These are phyloP conservation scores for Rhodamnia argentea DNA, from an alignment of 345 rosid genomes.

Conservation along the genomic window DNA sequence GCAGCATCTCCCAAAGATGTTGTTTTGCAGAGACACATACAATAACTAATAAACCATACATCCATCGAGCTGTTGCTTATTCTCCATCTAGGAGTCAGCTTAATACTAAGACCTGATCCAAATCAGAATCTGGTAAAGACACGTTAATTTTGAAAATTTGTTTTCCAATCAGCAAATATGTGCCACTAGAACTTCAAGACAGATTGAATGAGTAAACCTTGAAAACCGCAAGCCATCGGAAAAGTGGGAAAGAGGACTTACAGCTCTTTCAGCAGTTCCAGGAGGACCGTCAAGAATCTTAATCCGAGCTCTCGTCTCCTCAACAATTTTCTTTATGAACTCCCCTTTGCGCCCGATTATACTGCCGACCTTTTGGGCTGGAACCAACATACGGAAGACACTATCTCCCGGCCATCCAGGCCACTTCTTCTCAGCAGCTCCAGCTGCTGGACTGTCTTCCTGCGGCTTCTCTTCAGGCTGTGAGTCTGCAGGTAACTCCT, in stretches of 20 bases:
- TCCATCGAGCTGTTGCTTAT: background rate
- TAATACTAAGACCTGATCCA: background rate
- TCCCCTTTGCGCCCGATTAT: slow-evolving; percentile 98
- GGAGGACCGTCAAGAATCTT: slow-evolving; percentile 99
- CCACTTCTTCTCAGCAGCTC: slow-evolving; percentile 78
- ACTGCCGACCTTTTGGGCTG: slow-evolving; percentile 96
- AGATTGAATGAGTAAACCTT: background rate
- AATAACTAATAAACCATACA: background rate
- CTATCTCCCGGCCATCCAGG: slow-evolving; percentile 99
- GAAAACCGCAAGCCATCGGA: background rate
- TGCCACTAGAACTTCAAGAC: background rate
- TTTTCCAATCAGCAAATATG: background rate
- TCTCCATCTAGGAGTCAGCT: background rate
- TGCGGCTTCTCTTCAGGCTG: slow-evolving; percentile 15
- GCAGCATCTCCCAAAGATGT: background rate
- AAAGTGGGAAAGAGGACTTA: slow-evolving; percentile 29
- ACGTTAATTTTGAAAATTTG: background rate
- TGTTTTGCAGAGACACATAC: background rate
- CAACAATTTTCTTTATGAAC: slow-evolving; percentile 92
- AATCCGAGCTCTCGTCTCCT: slow-evolving; percentile 95
- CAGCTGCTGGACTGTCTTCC: slow-evolving; percentile 24
- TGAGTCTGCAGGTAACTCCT: background rate
- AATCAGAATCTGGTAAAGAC: background rate
- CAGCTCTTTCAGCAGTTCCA: slow-evolving; percentile 99
- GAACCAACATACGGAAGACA: slow-evolving; percentile 95